These are phyloP conservation scores for Nemania sp. DNA, from an alignment of 2,329 filamentous ascomycete genomes.

Conservation along the genomic window DNA sequence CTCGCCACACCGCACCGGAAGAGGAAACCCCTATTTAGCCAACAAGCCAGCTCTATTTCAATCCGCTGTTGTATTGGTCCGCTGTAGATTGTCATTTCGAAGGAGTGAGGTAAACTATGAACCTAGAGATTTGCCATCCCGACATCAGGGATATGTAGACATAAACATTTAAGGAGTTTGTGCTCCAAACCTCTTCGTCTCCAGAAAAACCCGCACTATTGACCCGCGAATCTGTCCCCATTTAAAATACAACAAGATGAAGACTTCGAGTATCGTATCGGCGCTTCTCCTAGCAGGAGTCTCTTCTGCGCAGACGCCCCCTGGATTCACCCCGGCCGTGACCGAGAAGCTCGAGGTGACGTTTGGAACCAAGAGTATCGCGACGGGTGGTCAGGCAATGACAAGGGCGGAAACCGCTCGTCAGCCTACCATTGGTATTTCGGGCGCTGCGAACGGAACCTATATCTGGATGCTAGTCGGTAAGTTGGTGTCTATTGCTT, in stretches of 20 bases:
- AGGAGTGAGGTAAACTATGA: neutral
- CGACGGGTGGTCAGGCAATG: conserved; percentile 45
- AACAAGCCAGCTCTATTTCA: conserved; percentile 25
- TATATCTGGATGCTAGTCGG: conserved; percentile 51
- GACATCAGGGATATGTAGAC: neutral
- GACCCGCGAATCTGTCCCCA: neutral
- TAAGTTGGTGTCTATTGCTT: conserved; percentile 16
- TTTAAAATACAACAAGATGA: conserved; percentile 41
- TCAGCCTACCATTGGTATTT: conserved; percentile 48
- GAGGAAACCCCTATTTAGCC: conserved; percentile 38
- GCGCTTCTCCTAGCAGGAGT: conserved; percentile 39
- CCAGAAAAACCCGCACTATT: neutral
- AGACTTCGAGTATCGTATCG: conserved; percentile 41
- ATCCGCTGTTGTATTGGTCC: conserved; percentile 24
- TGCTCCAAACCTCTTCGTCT: neutral
- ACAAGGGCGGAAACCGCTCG: conserved; percentile 47
- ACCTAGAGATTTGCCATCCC: neutral
- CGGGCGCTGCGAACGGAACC: conserved; percentile 41
- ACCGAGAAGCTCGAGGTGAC: conserved; percentile 47
- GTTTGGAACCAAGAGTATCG: conserved; percentile 47
- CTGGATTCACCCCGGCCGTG: conserved; percentile 46
- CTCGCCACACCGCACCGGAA: conserved; percentile 27
- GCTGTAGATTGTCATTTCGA: conserved; percentile 28
- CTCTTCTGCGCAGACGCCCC: conserved; percentile 45
- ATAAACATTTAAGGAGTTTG: conserved; percentile 23